Conservation (phyloP, 2,329 filamentous ascomycete genomes). For the Xylaria sp. region DNA sequence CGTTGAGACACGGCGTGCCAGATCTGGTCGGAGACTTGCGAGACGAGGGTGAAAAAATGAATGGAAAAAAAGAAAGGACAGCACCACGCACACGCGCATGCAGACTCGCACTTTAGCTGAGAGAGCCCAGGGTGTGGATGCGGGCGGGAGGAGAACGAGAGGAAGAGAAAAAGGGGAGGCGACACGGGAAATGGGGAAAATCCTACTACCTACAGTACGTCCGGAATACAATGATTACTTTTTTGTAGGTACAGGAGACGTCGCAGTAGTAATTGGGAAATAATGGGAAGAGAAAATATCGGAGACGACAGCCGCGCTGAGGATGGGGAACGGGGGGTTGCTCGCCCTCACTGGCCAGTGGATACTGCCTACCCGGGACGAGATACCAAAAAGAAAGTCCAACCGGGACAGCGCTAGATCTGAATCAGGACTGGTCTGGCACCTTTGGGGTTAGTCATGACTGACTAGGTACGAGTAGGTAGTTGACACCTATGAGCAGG, state of each 20-base stretch:
- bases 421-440: conserved; percentile 5
- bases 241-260: conserved; percentile 19
- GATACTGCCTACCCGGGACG: conserved; percentile 3
- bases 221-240: conserved; percentile 11
- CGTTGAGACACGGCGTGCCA: conserved; percentile 23
- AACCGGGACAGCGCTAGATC: conserved; percentile 6
- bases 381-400: conserved; percentile 7
- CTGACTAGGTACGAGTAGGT: neutral
- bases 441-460: neutral
- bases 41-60: conserved; percentile 14
- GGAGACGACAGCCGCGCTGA: conserved; percentile 25
- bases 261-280: conserved; percentile 24
- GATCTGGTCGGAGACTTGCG: conserved; percentile 20
- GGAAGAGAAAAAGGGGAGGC: conserved; percentile 25
- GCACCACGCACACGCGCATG: conserved; percentile 29
- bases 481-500: neutral
- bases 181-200: conserved; percentile 27
- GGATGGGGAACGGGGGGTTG: conserved; percentile 19
- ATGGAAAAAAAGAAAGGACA: conserved; percentile 27
- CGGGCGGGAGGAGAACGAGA: conserved; percentile 22
- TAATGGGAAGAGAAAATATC: conserved; percentile 30
- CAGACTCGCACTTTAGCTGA: conserved; percentile 18
- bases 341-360: too few relatives aligned
- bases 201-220: conserved; percentile 21
- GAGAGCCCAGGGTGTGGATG: conserved; percentile 18